Evolutionary conservation across 306 rosid genomes (phyloP).

Genomic region (Rosa lucieae): DNA sequence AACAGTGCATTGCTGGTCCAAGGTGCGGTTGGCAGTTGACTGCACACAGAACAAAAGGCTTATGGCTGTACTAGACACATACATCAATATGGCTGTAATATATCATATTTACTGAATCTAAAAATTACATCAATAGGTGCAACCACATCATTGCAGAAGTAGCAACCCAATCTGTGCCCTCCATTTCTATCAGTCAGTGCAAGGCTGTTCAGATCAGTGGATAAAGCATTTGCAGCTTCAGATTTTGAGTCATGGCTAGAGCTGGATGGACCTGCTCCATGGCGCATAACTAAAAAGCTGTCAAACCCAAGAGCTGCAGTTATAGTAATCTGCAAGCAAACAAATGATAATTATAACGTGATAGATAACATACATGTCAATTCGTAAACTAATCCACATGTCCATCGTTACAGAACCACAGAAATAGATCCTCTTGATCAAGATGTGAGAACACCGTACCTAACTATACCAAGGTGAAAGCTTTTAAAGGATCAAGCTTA

Average conservation of each 20-base stretch:
- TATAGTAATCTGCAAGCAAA: constrained; percentile 66
- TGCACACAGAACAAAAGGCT: constrained; percentile 40
- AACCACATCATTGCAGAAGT: constrained; percentile 94
- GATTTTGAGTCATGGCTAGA: constrained; percentile 33
- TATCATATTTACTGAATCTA: constrained; percentile 15
- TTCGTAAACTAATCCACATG: constrained; percentile 10
- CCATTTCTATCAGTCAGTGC: constrained; percentile 31
- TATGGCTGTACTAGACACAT: constrained; percentile 15
- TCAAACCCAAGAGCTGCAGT: constrained; percentile 96
- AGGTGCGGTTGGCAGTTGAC: constrained; percentile 93
- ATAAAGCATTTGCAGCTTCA: constrained; percentile 43
- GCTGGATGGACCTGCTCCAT: constrained; percentile 87
- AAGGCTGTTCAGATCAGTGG: constrained; percentile 39
- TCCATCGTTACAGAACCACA: constrained; percentile 3
- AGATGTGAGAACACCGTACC: constrained; percentile 19
- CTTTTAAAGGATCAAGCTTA: constrained; percentile 10
- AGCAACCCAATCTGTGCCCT: constrained; percentile 83
- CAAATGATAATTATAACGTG: constrained; percentile 1
- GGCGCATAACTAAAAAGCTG: constrained; percentile 98
- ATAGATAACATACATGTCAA: neutral
- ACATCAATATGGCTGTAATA: constrained; percentile 6
- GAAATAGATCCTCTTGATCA: constrained; percentile 17
- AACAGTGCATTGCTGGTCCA: constrained; percentile 99
- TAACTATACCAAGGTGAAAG: neutral
- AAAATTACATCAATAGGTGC: constrained; percentile 92